phyloP scores from a whole-genome alignment of 2,329 filamentous ascomycete genomes.

The Stemphylium vesicarium region DNA sequence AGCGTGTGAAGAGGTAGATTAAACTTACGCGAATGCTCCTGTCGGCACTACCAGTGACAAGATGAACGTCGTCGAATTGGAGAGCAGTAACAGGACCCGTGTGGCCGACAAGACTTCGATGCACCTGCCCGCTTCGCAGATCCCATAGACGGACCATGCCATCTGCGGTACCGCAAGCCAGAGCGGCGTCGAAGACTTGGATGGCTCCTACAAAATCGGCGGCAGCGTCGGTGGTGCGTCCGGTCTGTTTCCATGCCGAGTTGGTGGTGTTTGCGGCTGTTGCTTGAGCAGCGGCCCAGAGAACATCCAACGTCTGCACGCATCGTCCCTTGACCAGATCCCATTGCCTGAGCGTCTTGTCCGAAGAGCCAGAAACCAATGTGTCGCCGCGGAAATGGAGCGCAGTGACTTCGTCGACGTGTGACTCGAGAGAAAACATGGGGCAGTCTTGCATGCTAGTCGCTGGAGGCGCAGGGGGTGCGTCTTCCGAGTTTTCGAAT shows the following conservation, averaged over 20 bases:
- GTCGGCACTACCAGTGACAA: slow-evolving; percentile 92
- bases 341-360: slow-evolving; percentile 98
- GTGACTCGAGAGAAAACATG: slow-evolving; percentile 85
- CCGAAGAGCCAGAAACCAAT: slow-evolving; percentile 91
- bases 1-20: background rate
- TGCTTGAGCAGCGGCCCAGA: slow-evolving; percentile 96
- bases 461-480: slow-evolving; percentile 69
- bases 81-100: slow-evolving; percentile 92
- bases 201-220: slow-evolving; percentile 94
- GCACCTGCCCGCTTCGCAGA: slow-evolving; percentile 94
- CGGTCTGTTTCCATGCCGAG: slow-evolving; percentile 76
- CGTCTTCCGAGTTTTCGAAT: slow-evolving; percentile 73
- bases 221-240: slow-evolving; percentile 67
- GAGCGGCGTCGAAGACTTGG: slow-evolving; percentile 93
- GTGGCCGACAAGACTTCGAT: slow-evolving; percentile 92
- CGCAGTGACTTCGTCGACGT: slow-evolving; percentile 93
- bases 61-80: slow-evolving; percentile 94
- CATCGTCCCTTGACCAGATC: slow-evolving; percentile 96
- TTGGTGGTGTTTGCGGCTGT: slow-evolving; percentile 63
- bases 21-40: slow-evolving; percentile 86
- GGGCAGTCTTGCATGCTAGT: slow-evolving; percentile 89
- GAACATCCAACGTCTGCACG: slow-evolving; percentile 94
- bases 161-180: slow-evolving; percentile 95
- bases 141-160: slow-evolving; percentile 98
- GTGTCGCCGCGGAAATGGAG: slow-evolving; percentile 89